phyloP scores from a whole-genome alignment of 2,329 filamentous ascomycete genomes.

The Hirsutella minnesotensis region DNA sequence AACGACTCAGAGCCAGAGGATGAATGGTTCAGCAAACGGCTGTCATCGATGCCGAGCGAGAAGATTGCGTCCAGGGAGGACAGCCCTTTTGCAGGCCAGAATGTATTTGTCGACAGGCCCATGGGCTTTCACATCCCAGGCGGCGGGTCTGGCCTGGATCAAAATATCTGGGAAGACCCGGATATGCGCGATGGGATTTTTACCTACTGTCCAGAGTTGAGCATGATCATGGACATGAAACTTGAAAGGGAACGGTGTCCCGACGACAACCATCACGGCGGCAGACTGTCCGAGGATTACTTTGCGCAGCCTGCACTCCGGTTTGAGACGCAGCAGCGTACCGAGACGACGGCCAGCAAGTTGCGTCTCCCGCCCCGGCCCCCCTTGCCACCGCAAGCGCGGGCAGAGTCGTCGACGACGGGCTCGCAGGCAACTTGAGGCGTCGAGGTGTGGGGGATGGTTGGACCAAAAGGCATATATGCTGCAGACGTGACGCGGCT shows the following conservation, averaged over 20 bases:
- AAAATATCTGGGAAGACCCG: slow-evolving; percentile 33
- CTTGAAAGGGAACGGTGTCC: slow-evolving; percentile 34
- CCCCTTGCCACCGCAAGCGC: not conserved
- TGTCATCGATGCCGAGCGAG: slow-evolving; percentile 34
- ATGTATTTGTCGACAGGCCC: slow-evolving; percentile 33
- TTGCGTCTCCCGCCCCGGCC: not conserved
- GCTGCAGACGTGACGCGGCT: too few species aligned
- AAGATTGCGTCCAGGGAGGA: slow-evolving; percentile 30
- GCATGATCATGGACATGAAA: slow-evolving; percentile 45
- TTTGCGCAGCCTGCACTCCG: not conserved
- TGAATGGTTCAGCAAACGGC: slow-evolving; percentile 40
- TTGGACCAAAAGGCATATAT: too few species aligned
- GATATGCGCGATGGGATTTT: slow-evolving; percentile 33
- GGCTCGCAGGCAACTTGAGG: not conserved
- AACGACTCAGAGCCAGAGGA: slow-evolving; percentile 41
- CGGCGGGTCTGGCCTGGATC: slow-evolving; percentile 27
- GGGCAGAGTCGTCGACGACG: not conserved
- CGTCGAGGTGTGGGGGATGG: not conserved
- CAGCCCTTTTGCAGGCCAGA: slow-evolving; percentile 36
- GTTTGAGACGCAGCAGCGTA: not conserved
- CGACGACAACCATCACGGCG: slow-evolving; percentile 6
- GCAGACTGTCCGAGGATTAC: not conserved
- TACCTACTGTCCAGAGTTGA: slow-evolving; percentile 44
- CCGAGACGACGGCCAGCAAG: not conserved
- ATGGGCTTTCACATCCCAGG: slow-evolving; percentile 43